Percentiles rank a stretch among this genome's conserved stretches.
Conservation (phyloP, 345 rosid species). For the Rhizophora mangle region DNA sequence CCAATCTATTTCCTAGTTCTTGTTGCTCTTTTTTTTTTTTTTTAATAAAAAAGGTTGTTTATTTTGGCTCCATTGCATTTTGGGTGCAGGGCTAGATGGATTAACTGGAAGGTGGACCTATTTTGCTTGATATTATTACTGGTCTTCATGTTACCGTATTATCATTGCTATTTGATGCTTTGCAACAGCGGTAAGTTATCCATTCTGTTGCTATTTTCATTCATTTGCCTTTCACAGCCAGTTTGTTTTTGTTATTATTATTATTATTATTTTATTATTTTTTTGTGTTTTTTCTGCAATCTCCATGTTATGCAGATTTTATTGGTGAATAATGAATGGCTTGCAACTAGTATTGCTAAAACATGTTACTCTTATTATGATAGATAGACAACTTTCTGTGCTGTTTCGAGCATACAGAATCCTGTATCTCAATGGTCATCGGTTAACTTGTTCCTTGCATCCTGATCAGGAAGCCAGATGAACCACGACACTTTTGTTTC, state of each 20-base stretch:
- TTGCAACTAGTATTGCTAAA: not conserved
- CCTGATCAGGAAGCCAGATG: too few relatives aligned
- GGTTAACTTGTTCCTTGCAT: too few relatives aligned
- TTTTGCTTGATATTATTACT: slow-evolving; percentile 84
- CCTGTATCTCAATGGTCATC: too few relatives aligned
- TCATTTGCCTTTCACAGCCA: not conserved
- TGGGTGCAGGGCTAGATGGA: slow-evolving; percentile 73
- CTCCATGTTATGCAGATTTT: not conserved
- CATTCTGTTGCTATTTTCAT: slow-evolving; percentile 8
- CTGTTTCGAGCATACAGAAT: too few relatives aligned
- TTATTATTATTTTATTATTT: not conserved
- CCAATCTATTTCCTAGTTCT: too few relatives aligned
- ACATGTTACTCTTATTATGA: too few relatives aligned
- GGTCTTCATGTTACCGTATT: slow-evolving; percentile 92
- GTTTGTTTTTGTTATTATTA: too few relatives aligned
- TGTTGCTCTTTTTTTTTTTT: too few relatives aligned
- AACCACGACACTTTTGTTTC: too few relatives aligned
- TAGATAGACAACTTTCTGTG: too few relatives aligned
- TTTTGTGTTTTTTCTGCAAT: not conserved
- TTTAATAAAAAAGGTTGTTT: too few relatives aligned
- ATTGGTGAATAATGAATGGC: not conserved
- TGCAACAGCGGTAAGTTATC: slow-evolving; percentile 65
- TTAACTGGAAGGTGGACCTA: slow-evolving; percentile 95
- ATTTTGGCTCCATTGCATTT: not conserved
- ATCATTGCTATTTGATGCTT: slow-evolving; percentile 97